Evolutionary conservation across 352 stramenopile species (phyloP), one percentile per base, ranked within the genome.

Genomic region (Globisporangium parvum): DNA sequence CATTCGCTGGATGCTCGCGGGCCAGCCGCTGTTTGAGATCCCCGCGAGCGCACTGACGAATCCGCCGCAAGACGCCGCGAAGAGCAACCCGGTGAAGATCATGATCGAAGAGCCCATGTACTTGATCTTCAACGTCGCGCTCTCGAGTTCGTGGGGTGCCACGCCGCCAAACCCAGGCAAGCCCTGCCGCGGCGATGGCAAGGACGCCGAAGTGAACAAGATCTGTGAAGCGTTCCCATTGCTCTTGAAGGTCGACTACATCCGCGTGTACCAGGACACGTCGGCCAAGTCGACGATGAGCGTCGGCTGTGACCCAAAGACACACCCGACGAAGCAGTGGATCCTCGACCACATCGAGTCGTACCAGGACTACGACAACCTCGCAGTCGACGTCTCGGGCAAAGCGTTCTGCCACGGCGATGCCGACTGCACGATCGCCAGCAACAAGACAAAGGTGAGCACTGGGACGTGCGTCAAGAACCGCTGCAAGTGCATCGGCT

Each of bases 31-130:
- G 11, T 98, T 93, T 62, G 88, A 95, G 49, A 84, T 98, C 35
- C 67, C 81, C 4, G 75, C 85, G 0, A 55, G 75, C 8, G 74
- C 73, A 20, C 63, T 97, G 18, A 50, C 57, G 12, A 74, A 71
- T 41, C 64, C 67, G 0, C 75, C 77, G 10, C 80, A 91, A 41
- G 71, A 91, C 46, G 48, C 48, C 0, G 45, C 50, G 0, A 70
- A 81, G 48, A 77, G 49, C 59, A 95, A 73, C 83, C 88, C 78
- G 58, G 83, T 69, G 69, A 96, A 77, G 68, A 86, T 88, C 57
- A 98, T 98, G 77, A 80, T 97, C 26, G 81, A 95, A 31, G 95
- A 98, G 66, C 95, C 95, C 0, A 90, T 96, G 75, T 98, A 98
- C 59, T 63, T 98, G 54, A 86, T 98, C 50, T 83, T 98, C 54